Evolutionary conservation across 768 basidiomycete species (phyloP), one percentile per base, ranked within the genome.

Genomic region (Lactarius sp.): DNA sequence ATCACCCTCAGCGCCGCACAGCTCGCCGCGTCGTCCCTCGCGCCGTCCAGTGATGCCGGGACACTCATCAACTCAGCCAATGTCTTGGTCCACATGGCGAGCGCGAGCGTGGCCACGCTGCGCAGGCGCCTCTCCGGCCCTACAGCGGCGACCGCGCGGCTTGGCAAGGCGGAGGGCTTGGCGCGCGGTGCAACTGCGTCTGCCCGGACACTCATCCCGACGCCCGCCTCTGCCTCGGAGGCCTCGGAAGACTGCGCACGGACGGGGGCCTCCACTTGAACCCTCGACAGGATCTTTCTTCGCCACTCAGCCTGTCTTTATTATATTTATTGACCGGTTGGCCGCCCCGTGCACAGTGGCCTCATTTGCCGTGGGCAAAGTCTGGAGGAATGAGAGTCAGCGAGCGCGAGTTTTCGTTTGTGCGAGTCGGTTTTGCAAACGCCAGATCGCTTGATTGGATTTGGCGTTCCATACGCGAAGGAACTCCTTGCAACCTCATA

Each of bases 21-120:
- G 36, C 49, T 65, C 41, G 12, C 41, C 49, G 55, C 22, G 4
- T 22, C 53, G 39, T 60, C 49, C 33, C 20, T 44, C 22, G 1
- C 51, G 1, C 47, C 37, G 5, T 51, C 58, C 13, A 46, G 41
- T 10, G 27, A 56, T 8, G 16, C 27, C 18, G 36, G 14, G 34
- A 52, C 50, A n/a, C 22, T 50, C 34, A 60, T 56, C 49, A 49
- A 60, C 39, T 55, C 53, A 39, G 49, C 47, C 20, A 65, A 64
- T 37, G 59, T 60, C 13, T 13, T 64, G 31, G 27, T 55, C 59
- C 55, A 64, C 42, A 56, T 65, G n/a, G 42, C 22, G 4, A 34
- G 54, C 50, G 54, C 42, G n/a, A 60, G 59, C 34, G 22, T 52
- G 41, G 41, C 53, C 8, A 55, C 49, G 12, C 41, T 64, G 3